Percentiles rank a stretch among this genome's conserved stretches.
Conservation (phyloP, 2,329 filamentous ascomycete genomes). For the Paecilomyces sp. region DNA sequence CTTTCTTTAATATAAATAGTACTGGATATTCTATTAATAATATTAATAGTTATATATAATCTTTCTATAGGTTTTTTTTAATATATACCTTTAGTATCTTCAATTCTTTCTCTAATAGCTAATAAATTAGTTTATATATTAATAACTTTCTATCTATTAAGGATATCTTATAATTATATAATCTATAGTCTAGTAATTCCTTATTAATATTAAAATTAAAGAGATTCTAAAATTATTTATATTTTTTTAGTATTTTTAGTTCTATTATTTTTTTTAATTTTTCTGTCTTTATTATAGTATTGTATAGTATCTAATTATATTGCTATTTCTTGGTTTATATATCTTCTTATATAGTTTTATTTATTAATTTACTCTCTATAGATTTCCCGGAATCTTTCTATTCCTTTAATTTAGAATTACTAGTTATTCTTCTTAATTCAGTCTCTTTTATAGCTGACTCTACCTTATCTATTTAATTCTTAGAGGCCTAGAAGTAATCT, state of each 20-base stretch:
- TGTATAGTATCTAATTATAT: neutral
- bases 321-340: neutral
- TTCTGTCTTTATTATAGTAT: neutral
- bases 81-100: neutral
- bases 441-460: too few species aligned
- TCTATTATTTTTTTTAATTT: neutral
- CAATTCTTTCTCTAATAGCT: neutral
- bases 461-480: too few species aligned
- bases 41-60: neutral
- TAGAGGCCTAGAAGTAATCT: too few species aligned
- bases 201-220: neutral
- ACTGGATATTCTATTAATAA: neutral
- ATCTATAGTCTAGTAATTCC: neutral
- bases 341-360: too few species aligned
- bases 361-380: too few species aligned
- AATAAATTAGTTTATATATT: neutral
- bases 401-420: too few species aligned
- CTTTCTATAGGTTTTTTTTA: neutral
- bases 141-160: neutral
- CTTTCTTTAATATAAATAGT: neutral
- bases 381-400: too few species aligned
- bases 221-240: neutral
- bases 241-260: neutral
- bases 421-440: too few species aligned
- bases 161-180: neutral